Percentiles rank a stretch among this genome's conserved stretches.
phyloP scores from a whole-genome alignment of 306 rosid genomes.

The Sphenostylis stenocarpa region DNA sequence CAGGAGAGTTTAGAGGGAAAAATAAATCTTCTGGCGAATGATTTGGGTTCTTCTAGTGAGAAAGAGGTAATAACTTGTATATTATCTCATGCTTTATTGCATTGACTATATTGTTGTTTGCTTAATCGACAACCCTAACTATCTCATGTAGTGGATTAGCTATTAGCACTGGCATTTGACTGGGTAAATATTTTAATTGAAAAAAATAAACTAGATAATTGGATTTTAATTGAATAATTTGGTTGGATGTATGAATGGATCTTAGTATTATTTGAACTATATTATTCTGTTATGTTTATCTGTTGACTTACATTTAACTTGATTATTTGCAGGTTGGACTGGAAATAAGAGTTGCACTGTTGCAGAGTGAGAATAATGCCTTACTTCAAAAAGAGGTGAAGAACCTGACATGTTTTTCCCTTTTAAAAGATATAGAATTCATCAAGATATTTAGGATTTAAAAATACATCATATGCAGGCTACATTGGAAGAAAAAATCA shows the following conservation, averaged over 20 bases:
- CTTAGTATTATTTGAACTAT: background rate
- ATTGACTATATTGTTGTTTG: background rate
- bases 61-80: constrained; percentile 54
- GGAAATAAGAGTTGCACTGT: constrained; percentile 54
- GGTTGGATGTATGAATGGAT: constrained; percentile 19
- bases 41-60: constrained; percentile 40
- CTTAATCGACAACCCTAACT: constrained; percentile 4
- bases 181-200: background rate
- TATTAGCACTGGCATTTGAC: background rate
- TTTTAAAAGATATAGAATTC: constrained; percentile 6
- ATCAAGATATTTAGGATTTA: constrained; percentile 28
- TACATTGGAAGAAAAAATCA: constrained; percentile 47
- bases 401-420: background rate
- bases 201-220: constrained; percentile 35
- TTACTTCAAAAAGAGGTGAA: constrained; percentile 61
- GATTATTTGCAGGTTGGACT: constrained; percentile 52
- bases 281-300: constrained; percentile 20
- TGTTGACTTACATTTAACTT: constrained; percentile 20
- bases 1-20: constrained; percentile 66
- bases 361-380: constrained; percentile 57
- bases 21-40: constrained; percentile 51
- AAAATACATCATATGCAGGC: constrained; percentile 45
- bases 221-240: constrained; percentile 23
- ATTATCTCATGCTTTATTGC: background rate
- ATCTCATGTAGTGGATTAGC: constrained; percentile 6